These are phyloP conservation scores for Lycium ferocissimum DNA, from an alignment of 257 asterid genomes.

Conservation along the genomic window DNA sequence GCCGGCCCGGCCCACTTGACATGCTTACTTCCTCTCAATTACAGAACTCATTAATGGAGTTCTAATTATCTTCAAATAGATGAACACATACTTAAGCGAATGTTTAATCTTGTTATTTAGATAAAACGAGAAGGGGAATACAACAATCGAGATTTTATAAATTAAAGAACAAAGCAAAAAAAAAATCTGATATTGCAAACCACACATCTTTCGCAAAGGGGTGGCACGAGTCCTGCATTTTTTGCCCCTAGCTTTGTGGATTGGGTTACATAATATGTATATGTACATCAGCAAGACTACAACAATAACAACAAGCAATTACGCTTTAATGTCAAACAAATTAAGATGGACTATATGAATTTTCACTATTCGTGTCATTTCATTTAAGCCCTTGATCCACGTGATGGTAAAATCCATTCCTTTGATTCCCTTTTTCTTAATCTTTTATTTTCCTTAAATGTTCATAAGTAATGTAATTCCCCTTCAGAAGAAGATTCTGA, in stretches of 20 bases:
- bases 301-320: not conserved
- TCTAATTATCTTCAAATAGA: too few species aligned
- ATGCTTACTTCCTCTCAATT: too few species aligned
- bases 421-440: not conserved
- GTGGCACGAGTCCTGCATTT: not conserved
- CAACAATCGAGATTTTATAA: not conserved
- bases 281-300: not conserved
- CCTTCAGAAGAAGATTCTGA: slow-evolving; percentile 41
- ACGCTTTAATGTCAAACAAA: not conserved
- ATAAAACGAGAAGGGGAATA: not conserved
- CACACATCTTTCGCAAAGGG: slow-evolving; percentile 20
- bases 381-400: not conserved
- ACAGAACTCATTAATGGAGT: too few species aligned
- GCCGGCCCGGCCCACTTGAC: too few species aligned
- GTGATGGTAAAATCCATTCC: not conserved
- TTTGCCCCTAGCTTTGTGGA: slow-evolving; percentile 13
- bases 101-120: not conserved
- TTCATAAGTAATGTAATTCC: slow-evolving; percentile 15
- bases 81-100: too few species aligned
- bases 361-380: not conserved
- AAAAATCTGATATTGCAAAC: not conserved
- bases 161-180: not conserved
- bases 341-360: not conserved
- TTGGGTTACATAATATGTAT: slow-evolving; percentile 18
- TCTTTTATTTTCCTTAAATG: not conserved